phyloP scores from a whole-genome alignment of 1,139 yeast genomes.

The Geotrichum phurueaensis region DNA sequence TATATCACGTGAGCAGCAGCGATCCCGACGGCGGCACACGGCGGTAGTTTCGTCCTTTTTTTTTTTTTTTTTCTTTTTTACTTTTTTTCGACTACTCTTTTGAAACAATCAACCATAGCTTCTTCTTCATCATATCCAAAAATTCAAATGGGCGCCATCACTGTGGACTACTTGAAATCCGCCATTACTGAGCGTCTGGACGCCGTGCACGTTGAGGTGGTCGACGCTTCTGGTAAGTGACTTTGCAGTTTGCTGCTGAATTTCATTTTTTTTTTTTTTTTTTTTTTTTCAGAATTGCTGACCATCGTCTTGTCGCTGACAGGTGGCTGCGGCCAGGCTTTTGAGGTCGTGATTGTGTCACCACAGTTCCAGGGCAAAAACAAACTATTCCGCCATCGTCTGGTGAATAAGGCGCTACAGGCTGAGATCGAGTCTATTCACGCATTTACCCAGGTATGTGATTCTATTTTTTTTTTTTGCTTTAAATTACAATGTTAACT shows the following conservation, averaged over 20 bases:
- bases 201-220: slow-evolving; percentile 36
- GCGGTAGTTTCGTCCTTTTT: not conserved
- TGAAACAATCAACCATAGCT: not conserved
- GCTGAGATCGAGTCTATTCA: slow-evolving; percentile 83
- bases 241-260: not conserved
- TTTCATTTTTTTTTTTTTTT: not conserved
- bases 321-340: slow-evolving; percentile 86
- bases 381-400: slow-evolving; percentile 75
- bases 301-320: not conserved
- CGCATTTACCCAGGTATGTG: slow-evolving; percentile 90
- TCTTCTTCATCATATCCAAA: not conserved
- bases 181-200: slow-evolving; percentile 32
- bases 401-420: slow-evolving; percentile 72
- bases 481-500: not conserved
- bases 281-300: not conserved
- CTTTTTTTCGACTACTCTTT: not conserved
- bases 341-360: slow-evolving; percentile 74
- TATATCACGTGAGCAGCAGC: not conserved
- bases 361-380: slow-evolving; percentile 70
- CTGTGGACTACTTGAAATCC: slow-evolving; percentile 29
- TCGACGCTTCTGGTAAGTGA: slow-evolving; percentile 36
- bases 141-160: slow-evolving; percentile 16
- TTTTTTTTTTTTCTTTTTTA: not conserved
- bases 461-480: not conserved
- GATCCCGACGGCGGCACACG: not conserved